Base-by-base conservation (phyloP, 805 yeast species). In the Peterozyma xylosa region DNA sequence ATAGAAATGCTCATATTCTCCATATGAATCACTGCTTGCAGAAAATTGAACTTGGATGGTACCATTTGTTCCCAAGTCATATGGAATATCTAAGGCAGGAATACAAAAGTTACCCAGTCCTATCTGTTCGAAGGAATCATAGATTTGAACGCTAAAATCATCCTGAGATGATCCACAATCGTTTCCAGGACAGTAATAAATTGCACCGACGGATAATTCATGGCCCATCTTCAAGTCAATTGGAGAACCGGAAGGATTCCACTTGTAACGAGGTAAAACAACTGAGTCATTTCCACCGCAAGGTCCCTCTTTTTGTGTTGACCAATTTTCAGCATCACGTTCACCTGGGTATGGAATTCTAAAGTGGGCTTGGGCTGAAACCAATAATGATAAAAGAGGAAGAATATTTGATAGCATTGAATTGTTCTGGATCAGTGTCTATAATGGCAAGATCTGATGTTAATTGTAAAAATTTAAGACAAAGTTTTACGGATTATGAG, bases 221-320 rank as follows among this genome's bases (percentile, higher is more conserved):
- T 58, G 64, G 41, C 48, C 51, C 47, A 49, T 41, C 27, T 40
- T 39, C 6, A 57, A 15, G 21, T 56, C 62, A 17, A 59, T 10
- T 27, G 64, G 63, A 3, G 63, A 60, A 3, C 64, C 63, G 3
- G 45, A 35, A n/a, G 61, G 58, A 39, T 56, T 60, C 63, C 62
- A 59, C 32, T 48, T 37, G 30, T 35, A 59, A 46, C 63, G 51
- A 36, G 64, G 60, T 32, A 39, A 18, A n/a, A 55, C 60, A 34
- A 49, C 50, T 2, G 18, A 5, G 41, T 59, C 53, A 35, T 36
- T 50, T n/a, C 63, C 63, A 33, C 62, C 64, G 50, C 64, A 59
- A 15, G 62, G 63, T 5, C 53, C 55, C 11, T 45, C 45, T 3
- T 50, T 42, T 47, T 59, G 63, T 1, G 64, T 58, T 21, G 41